These are phyloP conservation scores for Pseudotsuga menziesii DNA, from an alignment of 75 land plant genomes.

Conservation along the genomic window DNA sequence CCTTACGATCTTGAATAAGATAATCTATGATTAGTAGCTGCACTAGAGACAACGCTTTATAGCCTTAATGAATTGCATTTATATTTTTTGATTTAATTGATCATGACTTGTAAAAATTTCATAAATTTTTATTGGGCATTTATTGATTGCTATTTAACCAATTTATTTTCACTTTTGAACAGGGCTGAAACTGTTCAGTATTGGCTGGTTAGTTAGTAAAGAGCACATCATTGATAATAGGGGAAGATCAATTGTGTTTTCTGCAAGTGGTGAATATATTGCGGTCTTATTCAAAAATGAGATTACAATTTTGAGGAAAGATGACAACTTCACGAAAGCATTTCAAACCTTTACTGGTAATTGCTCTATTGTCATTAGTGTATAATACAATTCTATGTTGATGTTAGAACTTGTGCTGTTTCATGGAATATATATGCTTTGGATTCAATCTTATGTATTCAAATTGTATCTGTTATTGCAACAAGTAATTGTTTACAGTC, in stretches of 20 bases:
- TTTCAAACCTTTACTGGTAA: slow-evolving; percentile 49
- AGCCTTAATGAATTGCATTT: too few relatives aligned
- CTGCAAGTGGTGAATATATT: slow-evolving; percentile 44
- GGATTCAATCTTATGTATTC: background rate
- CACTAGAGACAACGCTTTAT: too few relatives aligned
- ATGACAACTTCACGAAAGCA: slow-evolving; percentile 53
- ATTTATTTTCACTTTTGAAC: background rate
- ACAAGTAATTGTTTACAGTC: background rate
- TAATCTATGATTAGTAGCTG: too few relatives aligned
- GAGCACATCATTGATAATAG: slow-evolving; percentile 20
- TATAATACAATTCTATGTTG: background rate
- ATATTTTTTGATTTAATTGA: too few relatives aligned
- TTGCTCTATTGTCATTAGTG: background rate
- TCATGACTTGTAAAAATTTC: too few relatives aligned
- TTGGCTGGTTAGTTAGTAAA: slow-evolving; percentile 26
- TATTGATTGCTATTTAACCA: too few relatives aligned
- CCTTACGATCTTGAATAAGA: too few relatives aligned
- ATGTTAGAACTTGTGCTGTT: background rate
- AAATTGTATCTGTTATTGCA: background rate
- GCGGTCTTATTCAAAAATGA: slow-evolving; percentile 50
- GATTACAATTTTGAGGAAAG: slow-evolving; percentile 48
- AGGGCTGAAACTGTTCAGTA: slow-evolving; percentile 7
- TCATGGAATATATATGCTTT: background rate
- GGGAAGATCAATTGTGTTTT: slow-evolving; percentile 37
- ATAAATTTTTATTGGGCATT: too few relatives aligned